Percentiles rank a stretch among this genome's conserved stretches.
These are phyloP conservation scores for Lepidium sativum DNA, from an alignment of 345 rosid species.

Conservation along the genomic window DNA sequence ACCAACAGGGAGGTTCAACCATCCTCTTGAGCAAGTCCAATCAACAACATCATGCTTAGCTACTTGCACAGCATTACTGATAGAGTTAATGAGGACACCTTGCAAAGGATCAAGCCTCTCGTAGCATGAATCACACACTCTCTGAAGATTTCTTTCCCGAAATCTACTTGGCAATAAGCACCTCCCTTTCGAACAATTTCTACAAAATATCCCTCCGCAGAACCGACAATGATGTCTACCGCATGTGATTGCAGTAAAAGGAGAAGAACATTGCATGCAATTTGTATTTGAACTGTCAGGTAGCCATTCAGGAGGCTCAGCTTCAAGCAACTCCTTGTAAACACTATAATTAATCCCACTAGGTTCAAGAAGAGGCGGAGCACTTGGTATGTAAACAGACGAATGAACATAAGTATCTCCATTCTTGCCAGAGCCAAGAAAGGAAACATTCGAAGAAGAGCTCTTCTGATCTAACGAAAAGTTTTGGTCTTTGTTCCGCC, in stretches of 20 bases:
- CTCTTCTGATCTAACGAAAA: conserved; percentile 23
- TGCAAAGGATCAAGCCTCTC: conserved; percentile 96
- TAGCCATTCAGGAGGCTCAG: conserved; percentile 93
- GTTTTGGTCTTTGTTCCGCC: conserved; percentile 39
- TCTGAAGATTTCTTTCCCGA: conserved; percentile 82
- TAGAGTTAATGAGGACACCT: conserved; percentile 62
- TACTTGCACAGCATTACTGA: conserved; percentile 84
- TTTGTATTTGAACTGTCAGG: conserved; percentile 70
- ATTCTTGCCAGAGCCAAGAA: conserved; percentile 61
- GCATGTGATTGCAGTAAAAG: conserved; percentile 71
- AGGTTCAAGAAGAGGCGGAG: conserved; percentile 81
- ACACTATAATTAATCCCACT: conserved; percentile 45
- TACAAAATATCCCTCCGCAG: conserved; percentile 92
- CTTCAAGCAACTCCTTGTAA: conserved; percentile 67
- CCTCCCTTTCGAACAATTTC: conserved; percentile 74
- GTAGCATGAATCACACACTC: conserved; percentile 92
- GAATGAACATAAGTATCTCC: conserved; percentile 76
- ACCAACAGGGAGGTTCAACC: conserved; percentile 93
- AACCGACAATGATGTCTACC: conserved; percentile 98
- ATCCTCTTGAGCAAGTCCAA: conserved; percentile 91
- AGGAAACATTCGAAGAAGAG: conserved; percentile 61
- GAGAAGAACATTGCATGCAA: conserved; percentile 79
- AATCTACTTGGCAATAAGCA: conserved; percentile 74
- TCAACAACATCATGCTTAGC: conserved; percentile 93
- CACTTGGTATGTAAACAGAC: conserved; percentile 91